These are phyloP conservation scores for Penicillium sp. DNA, from an alignment of 2,329 filamentous ascomycete species.

Conservation along the genomic window DNA sequence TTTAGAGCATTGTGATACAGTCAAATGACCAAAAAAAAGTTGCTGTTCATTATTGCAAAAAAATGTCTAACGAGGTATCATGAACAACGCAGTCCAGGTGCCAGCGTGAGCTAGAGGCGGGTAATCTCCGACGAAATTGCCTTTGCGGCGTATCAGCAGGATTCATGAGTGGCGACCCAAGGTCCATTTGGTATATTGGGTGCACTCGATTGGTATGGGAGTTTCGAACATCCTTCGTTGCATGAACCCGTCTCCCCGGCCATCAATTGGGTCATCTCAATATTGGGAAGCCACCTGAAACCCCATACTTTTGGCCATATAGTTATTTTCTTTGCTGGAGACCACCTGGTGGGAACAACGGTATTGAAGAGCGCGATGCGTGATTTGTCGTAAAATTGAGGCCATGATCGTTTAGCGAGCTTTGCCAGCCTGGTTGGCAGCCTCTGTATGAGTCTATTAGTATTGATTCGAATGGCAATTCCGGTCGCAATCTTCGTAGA, in stretches of 20 bases:
- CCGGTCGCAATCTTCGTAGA: background rate
- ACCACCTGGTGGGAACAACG: conserved; percentile 15
- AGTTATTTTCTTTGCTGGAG: conserved; percentile 13
- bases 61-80: conserved; percentile 9
- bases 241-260: background rate
- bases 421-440: conserved; percentile 51
- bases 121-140: background rate
- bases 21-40: background rate
- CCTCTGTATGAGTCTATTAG: conserved; percentile 37
- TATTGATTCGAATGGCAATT: background rate
- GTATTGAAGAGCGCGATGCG: conserved; percentile 18
- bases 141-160: background rate
- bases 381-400: conserved; percentile 12
- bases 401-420: conserved; percentile 40
- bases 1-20: background rate
- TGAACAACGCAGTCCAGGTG: conserved; percentile 4
- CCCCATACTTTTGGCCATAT: conserved; percentile 6
- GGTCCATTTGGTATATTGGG: background rate
- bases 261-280: background rate
- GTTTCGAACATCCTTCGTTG: background rate
- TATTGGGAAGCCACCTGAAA: background rate
- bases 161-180: background rate
- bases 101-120: conserved; percentile 5
- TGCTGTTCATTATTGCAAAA: conserved; percentile 10
- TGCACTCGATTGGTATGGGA: background rate